phyloP scores from a whole-genome alignment of 371 early-diverging fungal genomes.

The Mucor mucedo region DNA sequence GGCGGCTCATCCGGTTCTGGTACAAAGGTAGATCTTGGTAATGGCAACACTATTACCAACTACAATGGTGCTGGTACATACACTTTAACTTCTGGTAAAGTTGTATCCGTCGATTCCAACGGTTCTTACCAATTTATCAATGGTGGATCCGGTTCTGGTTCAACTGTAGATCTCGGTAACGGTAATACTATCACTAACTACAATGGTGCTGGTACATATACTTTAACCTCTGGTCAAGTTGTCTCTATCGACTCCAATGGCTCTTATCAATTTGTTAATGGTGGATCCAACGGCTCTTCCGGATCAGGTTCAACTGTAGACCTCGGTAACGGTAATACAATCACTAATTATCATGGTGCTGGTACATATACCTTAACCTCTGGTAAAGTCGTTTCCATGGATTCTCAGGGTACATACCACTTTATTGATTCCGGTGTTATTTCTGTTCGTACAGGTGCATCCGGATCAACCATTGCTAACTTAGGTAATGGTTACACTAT shows the following conservation, averaged over 20 bases:
- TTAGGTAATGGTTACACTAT: too few relatives aligned
- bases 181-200: slow-evolving; percentile 3
- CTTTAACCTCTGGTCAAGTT: slow-evolving; percentile 1
- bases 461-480: too few relatives aligned
- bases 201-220: slow-evolving; percentile 11
- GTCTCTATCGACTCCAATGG: background rate
- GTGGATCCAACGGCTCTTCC: background rate
- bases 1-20: background rate
- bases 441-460: too few relatives aligned
- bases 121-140: background rate
- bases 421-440: too few relatives aligned
- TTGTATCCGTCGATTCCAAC: background rate
- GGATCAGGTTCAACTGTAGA: too few relatives aligned
- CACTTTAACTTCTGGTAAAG: slow-evolving; percentile 10
- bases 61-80: slow-evolving; percentile 14
- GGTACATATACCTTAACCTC: slow-evolving; percentile 12
- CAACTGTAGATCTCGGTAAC: background rate
- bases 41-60: background rate
- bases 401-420: too few relatives aligned
- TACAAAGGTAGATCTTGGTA: background rate
- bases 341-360: slow-evolving; percentile 8
- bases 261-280: background rate
- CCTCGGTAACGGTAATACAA: background rate
- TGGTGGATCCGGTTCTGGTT: background rate
- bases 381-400: background rate